Base-by-base conservation (phyloP, 257 asterid genomes). In the Lycium ferocissimum region DNA sequence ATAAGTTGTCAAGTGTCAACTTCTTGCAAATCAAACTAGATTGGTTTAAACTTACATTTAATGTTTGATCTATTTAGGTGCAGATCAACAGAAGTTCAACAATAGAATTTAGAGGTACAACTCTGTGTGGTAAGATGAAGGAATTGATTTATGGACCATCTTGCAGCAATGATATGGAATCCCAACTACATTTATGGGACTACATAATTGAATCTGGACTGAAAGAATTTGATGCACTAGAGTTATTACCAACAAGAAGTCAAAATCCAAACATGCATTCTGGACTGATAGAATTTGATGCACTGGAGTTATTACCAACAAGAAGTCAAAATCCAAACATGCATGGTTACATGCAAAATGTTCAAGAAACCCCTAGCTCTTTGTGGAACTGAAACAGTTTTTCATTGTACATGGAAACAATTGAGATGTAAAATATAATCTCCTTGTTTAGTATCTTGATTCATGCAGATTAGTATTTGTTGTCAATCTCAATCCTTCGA, bases 131-230 rank as follows among this genome's bases (percentile, higher is more conserved):
- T 51, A 89, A 87, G 86, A 45, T 85, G 80, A 85, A 87, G 85
- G 87, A 89, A 33, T 43, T 91, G 81, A 79, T 86, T 12, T 69
- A 67, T 61, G 89, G 86, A 67, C 70, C 87, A 9, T 59, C 84
- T 45, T 15, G 49, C 11, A 69, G 70, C 7, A 85, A 79, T 84
- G 80, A 83, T 18, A 79, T 70, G 83, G 92, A 88, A 84, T 86
- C 92, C 78, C 71, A 83, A 35, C 35, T 71, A 40, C 79, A 83
- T 49, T 76, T 84, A 62, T 92, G 89, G 91, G 93, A 92, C 78
- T 88, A 71, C 22, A 87, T 72, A 81, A 85, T 86, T 18, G 86
- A 88, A 67, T 84, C 86, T 13, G 83, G 86, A 66, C 15, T 80
- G 7, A 85, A 87, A 84, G 88, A 51, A 7, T 86, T 76, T 71